Evolutionary conservation across 192 early-diverging fungal genomes (phyloP), one percentile per base, ranked within the genome.

Genomic region (Backusella morwellensis): DNA sequence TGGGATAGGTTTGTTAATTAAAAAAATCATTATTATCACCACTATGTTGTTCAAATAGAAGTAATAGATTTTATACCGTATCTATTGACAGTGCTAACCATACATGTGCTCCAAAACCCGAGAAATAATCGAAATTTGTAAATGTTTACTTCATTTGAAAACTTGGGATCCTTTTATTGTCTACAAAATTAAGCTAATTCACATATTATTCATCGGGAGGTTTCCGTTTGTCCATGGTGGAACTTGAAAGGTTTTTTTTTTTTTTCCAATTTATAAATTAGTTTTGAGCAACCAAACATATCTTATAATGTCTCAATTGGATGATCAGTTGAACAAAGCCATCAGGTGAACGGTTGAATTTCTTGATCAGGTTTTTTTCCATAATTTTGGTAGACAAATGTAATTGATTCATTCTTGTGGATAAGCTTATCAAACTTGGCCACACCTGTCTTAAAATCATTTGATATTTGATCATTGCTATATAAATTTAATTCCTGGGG

Each of bases 331-430:
- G 93, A 38, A 90, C 88, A 78, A 86, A 95, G 38, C 90, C 91
- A 74, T 96, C 93, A 19, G 93, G 93, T 21, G 93, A 94, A 72
- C 84, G 88, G 67, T 87, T 89, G 73, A 93, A 91, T 75, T 83
- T 82, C 86, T 99, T 99, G 89, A 98, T 97, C 77, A 90, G 77
- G 80, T 63, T 95, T 91, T 89, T 99, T 99, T 76, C 97, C 98
- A 85, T 95, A 97, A 21, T 90, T 91, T 38, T 90, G 81, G 82
- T 94, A 99, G 40, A 91, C 90, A 71, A 93, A 87, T 35, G 96
- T 94, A 52, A 85, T 80, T 34, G 97, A 80, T 69, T 95, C 94
- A 83, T 99, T 94, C 79, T 91, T 86, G 75, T 78, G 91, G 66
- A 94, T 87, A 59, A 95, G 77, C 38, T 85, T 81, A 80, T 94